A percentile compares a stretch with the other conserved stretches of the same genome.
Conservation (phyloP, 2,329 filamentous ascomycete species). For the Exophiala bonariae region DNA sequence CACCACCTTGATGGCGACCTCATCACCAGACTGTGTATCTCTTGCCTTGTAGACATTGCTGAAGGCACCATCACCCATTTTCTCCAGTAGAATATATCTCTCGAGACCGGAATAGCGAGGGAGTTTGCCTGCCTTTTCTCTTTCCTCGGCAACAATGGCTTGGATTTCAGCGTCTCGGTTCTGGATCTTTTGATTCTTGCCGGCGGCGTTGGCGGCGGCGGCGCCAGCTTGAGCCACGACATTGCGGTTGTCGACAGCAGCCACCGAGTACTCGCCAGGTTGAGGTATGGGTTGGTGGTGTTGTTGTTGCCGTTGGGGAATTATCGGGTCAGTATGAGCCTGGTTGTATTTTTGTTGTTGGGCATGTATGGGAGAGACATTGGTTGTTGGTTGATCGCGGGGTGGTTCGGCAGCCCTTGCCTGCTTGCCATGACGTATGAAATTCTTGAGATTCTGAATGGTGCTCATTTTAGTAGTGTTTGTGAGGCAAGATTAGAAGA, state of each 20-base stretch:
- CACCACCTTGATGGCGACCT: slow-evolving; percentile 98
- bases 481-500: neutral
- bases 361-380: slow-evolving; percentile 64
- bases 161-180: slow-evolving; percentile 67
- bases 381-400: slow-evolving; percentile 62
- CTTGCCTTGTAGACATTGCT: slow-evolving; percentile 94
- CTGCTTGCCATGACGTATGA: slow-evolving; percentile 97
- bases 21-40: slow-evolving; percentile 66
- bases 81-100: slow-evolving; percentile 82
- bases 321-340: slow-evolving; percentile 59
- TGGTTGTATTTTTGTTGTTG: slow-evolving; percentile 59
- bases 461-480: slow-evolving; percentile 54
- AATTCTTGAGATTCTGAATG: slow-evolving; percentile 95
- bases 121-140: slow-evolving; percentile 79
- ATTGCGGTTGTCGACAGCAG: slow-evolving; percentile 61
- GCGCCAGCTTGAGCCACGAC: slow-evolving; percentile 68
- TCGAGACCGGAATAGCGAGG: slow-evolving; percentile 83
- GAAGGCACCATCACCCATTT: slow-evolving; percentile 99
- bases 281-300: slow-evolving; percentile 36
- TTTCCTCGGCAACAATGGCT: slow-evolving; percentile 87
- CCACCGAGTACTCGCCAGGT: slow-evolving; percentile 62
- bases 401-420: slow-evolving; percentile 66
- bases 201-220: slow-evolving; percentile 62
- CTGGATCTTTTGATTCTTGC: slow-evolving; percentile 59
- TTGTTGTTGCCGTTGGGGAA: slow-evolving; percentile 54